Conservation (phyloP, 768 basidiomycete genomes). For the Rhodotorula toruloides region DNA sequence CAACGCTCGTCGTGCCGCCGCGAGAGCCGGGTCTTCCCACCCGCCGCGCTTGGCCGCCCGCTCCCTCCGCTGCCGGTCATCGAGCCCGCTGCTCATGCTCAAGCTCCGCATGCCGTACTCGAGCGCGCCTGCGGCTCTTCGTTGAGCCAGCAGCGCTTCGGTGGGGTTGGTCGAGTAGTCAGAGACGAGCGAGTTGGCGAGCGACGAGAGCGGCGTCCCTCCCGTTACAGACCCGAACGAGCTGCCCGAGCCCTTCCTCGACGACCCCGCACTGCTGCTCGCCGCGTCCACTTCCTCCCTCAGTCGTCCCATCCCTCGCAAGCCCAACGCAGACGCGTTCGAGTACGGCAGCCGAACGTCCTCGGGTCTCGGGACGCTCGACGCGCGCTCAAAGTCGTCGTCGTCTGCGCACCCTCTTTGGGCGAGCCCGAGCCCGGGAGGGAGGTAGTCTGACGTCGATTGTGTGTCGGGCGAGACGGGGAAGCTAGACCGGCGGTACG, state of each 20-base stretch:
- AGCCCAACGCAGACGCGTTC: too few relatives aligned
- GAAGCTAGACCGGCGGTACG: slow-evolving; percentile 16
- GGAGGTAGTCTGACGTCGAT: neutral
- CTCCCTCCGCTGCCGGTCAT: slow-evolving; percentile 15
- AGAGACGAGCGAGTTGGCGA: neutral
- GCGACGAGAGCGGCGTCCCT: neutral
- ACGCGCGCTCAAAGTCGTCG: slow-evolving; percentile 1
- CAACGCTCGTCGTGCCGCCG: slow-evolving; percentile 22
- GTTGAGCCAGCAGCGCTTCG: neutral
- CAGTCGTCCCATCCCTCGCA: neutral
- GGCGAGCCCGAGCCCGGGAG: neutral
- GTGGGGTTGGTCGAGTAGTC: neutral
- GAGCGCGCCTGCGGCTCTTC: neutral
- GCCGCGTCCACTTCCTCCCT: neutral
- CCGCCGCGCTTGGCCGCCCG: slow-evolving; percentile 10
- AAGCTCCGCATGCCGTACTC: neutral
- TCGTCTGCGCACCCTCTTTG: slow-evolving; percentile 3
- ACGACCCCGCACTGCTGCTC: neutral
- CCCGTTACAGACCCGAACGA: neutral
- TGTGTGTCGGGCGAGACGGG: slow-evolving; percentile 10
- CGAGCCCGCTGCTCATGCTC: slow-evolving; percentile 6
- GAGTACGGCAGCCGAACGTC: neutral
- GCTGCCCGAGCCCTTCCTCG: neutral
- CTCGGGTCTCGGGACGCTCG: neutral
- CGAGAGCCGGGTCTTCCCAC: slow-evolving; percentile 32